These are phyloP conservation scores for Xerophyta viscosa DNA, from an alignment of 106 monocot genomes.

Conservation along the genomic window DNA sequence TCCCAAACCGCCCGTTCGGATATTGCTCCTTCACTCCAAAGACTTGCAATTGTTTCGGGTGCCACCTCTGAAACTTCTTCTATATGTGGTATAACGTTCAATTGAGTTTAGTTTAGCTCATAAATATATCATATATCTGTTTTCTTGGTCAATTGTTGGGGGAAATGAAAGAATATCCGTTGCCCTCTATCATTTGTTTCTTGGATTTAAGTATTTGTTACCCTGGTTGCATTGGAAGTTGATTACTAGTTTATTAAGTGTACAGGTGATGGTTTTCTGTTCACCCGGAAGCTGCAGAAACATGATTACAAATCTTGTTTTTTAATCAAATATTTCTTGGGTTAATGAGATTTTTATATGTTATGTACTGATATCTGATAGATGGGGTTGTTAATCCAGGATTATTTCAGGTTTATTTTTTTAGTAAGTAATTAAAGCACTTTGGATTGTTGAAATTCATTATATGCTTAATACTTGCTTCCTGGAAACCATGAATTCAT, in stretches of 20 bases:
- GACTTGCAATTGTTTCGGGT: slow-evolving; percentile 81
- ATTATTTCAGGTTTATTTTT: too few relatives aligned
- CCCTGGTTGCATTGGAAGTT: neutral
- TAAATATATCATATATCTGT: neutral
- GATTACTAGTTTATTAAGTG: neutral
- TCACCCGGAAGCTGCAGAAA: too few relatives aligned
- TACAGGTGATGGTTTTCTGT: neutral
- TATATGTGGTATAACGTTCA: neutral
- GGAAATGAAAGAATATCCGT: neutral
- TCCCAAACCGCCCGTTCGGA: slow-evolving; percentile 90
- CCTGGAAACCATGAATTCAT: too few relatives aligned
- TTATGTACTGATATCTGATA: neutral
- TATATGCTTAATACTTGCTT: too few relatives aligned
- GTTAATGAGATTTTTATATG: neutral
- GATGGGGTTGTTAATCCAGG: neutral
- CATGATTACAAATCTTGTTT: too few relatives aligned
- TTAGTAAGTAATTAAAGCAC: too few relatives aligned
- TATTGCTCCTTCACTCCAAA: slow-evolving; percentile 89
- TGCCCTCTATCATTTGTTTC: neutral
- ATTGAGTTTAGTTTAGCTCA: neutral
- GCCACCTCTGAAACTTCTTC: slow-evolving; percentile 39
- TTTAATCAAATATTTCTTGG: neutral
- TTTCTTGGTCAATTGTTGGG: neutral
- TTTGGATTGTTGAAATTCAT: neutral
- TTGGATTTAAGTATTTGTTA: neutral